These are phyloP conservation scores for Saussurea involucrata DNA, from an alignment of 129 eudicot genomes.

Conservation along the genomic window DNA sequence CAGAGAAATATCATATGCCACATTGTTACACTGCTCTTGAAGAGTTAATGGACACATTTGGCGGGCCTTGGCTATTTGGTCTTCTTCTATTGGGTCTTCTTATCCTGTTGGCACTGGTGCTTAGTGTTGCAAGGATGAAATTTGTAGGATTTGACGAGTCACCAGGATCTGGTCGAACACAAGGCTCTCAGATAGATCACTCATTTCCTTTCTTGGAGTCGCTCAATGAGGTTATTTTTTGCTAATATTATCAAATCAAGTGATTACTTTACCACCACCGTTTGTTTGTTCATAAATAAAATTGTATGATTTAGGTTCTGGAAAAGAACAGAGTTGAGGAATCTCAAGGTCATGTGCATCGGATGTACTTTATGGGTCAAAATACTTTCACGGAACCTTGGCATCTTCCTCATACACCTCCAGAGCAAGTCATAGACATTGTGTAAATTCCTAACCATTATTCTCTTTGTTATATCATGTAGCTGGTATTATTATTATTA, in stretches of 20 bases:
- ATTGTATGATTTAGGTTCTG: constrained; percentile 50
- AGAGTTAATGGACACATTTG: constrained; percentile 88
- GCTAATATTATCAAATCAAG: background rate
- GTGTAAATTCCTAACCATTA: constrained; percentile 49
- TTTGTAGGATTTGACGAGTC: constrained; percentile 88
- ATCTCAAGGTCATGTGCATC: constrained; percentile 89
- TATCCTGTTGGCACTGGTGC: constrained; percentile 75
- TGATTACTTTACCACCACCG: background rate
- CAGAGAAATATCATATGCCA: constrained; percentile 95
- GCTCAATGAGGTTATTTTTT: constrained; percentile 69
- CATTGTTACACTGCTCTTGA: constrained; percentile 95
- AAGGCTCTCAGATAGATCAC: constrained; percentile 94
- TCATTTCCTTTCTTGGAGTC: constrained; percentile 98
- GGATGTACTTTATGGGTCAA: constrained; percentile 94
- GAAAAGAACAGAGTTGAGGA: constrained; percentile 97
- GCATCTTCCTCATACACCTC: constrained; percentile 96
- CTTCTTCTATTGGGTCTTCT: constrained; percentile 84
- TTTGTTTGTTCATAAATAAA: background rate
- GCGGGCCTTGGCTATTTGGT: constrained; percentile 98
- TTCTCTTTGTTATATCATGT: background rate
- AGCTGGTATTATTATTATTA: no score
- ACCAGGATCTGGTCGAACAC: constrained; percentile 78
- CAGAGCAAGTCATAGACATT: constrained; percentile 78
- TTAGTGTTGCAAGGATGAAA: constrained; percentile 95
- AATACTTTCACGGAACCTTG: constrained; percentile 93